Evolutionary conservation across 129 eudicot genomes (phyloP).

Genomic region (Arctium minus): DNA sequence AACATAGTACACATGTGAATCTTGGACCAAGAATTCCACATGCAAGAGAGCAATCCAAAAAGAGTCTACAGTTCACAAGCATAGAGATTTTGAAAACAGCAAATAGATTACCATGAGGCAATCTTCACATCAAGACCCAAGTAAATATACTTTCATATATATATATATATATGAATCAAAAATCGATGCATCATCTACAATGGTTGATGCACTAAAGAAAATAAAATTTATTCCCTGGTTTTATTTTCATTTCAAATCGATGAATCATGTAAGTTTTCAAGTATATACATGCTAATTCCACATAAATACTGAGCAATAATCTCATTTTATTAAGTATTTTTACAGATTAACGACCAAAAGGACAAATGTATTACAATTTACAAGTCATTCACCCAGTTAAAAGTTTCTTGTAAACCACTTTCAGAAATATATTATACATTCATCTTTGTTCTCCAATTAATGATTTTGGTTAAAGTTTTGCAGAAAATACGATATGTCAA

Average conservation of each 20-base stretch:
- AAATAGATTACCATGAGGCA: not conserved
- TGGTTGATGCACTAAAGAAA: not conserved
- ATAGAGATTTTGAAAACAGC: not conserved
- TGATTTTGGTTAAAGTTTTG: too few species aligned
- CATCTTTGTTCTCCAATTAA: too few species aligned
- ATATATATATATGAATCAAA: not conserved
- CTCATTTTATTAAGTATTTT: not conserved
- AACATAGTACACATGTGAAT: not conserved
- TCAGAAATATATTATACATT: too few species aligned
- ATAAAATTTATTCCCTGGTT: not conserved
- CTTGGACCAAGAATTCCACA: not conserved
- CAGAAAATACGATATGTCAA: too few species aligned
- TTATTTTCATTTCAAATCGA: not conserved
- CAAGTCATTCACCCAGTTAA: too few species aligned
- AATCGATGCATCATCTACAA: slow-evolving; percentile 1
- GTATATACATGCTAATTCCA: not conserved
- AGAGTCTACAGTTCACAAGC: not conserved
- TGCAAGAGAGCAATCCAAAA: not conserved
- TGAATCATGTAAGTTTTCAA: not conserved
- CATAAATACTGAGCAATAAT: not conserved
- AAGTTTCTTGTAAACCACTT: too few species aligned
- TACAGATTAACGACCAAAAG: not conserved
- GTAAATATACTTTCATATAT: not conserved
- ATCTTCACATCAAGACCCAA: not conserved
- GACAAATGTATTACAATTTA: not conserved